These are phyloP conservation scores for Cyberlindnera maritima DNA, from an alignment of 805 yeast genomes.

Conservation along the genomic window DNA sequence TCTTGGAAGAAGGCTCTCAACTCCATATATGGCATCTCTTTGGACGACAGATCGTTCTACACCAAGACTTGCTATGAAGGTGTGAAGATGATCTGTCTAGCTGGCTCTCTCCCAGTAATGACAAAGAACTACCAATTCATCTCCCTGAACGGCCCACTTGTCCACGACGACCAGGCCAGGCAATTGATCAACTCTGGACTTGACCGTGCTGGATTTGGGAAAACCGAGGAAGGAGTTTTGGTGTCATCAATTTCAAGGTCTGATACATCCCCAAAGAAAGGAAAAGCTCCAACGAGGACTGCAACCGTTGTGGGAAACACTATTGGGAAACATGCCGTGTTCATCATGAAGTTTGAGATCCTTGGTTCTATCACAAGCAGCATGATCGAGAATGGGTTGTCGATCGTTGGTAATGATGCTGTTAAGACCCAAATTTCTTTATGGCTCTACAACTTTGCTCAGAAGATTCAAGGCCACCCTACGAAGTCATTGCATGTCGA, in stretches of 20 bases:
- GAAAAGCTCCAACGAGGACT: constrained; percentile 20
- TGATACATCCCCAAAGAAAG: constrained; percentile 24
- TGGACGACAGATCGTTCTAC: neutral
- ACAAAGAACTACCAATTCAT: constrained; percentile 42
- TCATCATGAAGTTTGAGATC: constrained; percentile 31
- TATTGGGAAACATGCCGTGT: constrained; percentile 36
- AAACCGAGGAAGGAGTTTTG: constrained; percentile 7
- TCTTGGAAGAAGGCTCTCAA: constrained; percentile 20
- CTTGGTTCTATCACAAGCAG: constrained; percentile 28
- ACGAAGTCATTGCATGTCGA: neutral
- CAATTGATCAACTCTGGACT: constrained; percentile 29
- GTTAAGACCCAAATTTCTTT: neutral
- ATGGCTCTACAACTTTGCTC: neutral
- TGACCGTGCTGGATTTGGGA: constrained; percentile 24
- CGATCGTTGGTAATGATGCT: constrained; percentile 28
- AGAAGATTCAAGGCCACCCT: neutral
- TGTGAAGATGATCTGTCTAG: constrained; percentile 34
- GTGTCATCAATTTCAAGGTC: constrained; percentile 15
- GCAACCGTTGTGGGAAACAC: constrained; percentile 33
- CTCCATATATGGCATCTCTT: constrained; percentile 31
- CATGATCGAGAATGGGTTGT: constrained; percentile 25
- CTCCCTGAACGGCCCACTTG: constrained; percentile 40
- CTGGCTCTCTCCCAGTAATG: constrained; percentile 37
- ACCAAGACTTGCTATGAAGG: constrained; percentile 19
- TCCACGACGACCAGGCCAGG: constrained; percentile 13